Evolutionary conservation across 257 asterid species (phyloP).

Genomic region (Ilex aquifolium): DNA sequence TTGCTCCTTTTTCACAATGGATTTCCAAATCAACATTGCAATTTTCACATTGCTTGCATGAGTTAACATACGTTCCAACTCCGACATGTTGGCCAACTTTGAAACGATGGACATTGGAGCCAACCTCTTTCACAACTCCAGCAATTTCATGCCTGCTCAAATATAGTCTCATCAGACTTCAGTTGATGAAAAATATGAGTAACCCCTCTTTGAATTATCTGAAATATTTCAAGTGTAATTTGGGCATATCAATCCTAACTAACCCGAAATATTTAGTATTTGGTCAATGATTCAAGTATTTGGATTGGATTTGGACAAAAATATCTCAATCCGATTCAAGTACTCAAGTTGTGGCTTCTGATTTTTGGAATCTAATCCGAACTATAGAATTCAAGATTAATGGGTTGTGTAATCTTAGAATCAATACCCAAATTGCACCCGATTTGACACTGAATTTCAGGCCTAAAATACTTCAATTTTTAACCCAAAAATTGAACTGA

Average conservation of each 20-base stretch:
- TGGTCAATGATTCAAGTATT: background rate
- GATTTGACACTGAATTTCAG: no score
- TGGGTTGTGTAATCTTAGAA: no score
- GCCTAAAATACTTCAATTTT: no score
- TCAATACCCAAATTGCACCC: no score
- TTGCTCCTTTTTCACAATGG: slow-evolving; percentile 62
- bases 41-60: slow-evolving; percentile 83
- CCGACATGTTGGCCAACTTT: slow-evolving; percentile 77
- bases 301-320: background rate
- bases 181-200: background rate
- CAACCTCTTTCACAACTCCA: slow-evolving; percentile 66
- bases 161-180: background rate
- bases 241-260: background rate
- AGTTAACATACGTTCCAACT: slow-evolving; percentile 85
- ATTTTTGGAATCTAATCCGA: no score
- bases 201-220: background rate
- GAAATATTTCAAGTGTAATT: background rate
- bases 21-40: slow-evolving; percentile 51
- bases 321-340: no score
- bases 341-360: no score
- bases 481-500: no score
- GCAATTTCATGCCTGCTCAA: slow-evolving; percentile 73
- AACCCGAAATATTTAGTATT: no score
- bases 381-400: no score
- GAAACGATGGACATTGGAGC: slow-evolving; percentile 51